These are phyloP conservation scores for Cruciata laevipes DNA, from an alignment of 257 asterid species.

Conservation along the genomic window DNA sequence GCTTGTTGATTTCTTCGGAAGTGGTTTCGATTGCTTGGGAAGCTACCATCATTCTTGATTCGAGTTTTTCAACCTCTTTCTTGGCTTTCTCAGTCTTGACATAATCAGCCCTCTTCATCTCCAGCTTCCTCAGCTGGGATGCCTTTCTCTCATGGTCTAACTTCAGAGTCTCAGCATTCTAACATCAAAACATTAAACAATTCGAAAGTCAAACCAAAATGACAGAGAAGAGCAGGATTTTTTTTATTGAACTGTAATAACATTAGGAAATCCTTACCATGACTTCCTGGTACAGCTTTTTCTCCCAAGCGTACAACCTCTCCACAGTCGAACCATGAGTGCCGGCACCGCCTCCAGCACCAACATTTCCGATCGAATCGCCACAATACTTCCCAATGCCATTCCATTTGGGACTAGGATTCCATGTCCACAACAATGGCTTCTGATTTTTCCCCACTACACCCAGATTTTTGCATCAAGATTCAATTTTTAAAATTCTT, in stretches of 20 bases:
- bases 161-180: slow-evolving; percentile 76
- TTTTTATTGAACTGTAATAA: background rate
- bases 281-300: slow-evolving; percentile 80
- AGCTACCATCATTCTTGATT: slow-evolving; percentile 82
- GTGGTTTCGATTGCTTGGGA: slow-evolving; percentile 78
- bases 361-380: slow-evolving; percentile 41
- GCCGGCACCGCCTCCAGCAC: slow-evolving; percentile 19
- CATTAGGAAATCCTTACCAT: slow-evolving; percentile 41
- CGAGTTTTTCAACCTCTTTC: slow-evolving; percentile 89
- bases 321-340: slow-evolving; percentile 82
- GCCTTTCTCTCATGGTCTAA: slow-evolving; percentile 74
- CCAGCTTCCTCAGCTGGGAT: slow-evolving; percentile 59
- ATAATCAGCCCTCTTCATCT: slow-evolving; percentile 78
- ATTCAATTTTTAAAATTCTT: background rate
- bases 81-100: slow-evolving; percentile 83
- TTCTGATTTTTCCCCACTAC: slow-evolving; percentile 49
- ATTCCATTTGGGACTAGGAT: slow-evolving; percentile 77
- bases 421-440: slow-evolving; percentile 63
- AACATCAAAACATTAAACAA: slow-evolving; percentile 18
- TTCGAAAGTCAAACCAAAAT: background rate
- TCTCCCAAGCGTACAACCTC: slow-evolving; percentile 87
- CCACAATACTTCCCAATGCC: slow-evolving; percentile 77
- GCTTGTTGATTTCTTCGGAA: slow-evolving; percentile 69
- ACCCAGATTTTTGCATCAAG: background rate
- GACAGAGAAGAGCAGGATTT: background rate